A percentile compares a stretch with the other conserved stretches of the same genome.
Conservation (phyloP, 164 flowering plant species). For the Warburgia ugandensis region DNA sequence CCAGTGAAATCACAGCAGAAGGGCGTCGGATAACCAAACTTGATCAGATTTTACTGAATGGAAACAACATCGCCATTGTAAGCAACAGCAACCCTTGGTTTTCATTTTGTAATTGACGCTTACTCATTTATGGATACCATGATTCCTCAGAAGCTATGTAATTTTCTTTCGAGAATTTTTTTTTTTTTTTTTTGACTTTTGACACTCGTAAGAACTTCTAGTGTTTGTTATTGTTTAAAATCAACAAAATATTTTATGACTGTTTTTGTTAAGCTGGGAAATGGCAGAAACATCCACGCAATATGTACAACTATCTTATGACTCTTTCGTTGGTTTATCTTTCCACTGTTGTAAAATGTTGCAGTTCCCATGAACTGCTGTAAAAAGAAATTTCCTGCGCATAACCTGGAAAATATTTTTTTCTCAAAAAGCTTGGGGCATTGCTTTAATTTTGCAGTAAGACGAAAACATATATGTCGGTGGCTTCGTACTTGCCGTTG, state of each 20-base stretch:
- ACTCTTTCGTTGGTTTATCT: too few species aligned
- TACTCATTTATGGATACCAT: neutral
- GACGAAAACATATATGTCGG: neutral
- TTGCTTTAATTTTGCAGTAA: neutral
- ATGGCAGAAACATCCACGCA: too few species aligned
- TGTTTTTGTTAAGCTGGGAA: too few species aligned
- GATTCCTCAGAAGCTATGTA: neutral
- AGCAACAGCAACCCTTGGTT: slow-evolving; percentile 17
- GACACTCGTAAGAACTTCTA: too few species aligned
- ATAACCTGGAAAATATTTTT: neutral
- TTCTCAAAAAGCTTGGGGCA: neutral
- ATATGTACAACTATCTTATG: too few species aligned
- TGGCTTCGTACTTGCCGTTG: neutral
- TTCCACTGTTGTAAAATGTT: neutral
- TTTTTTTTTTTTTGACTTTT: neutral
- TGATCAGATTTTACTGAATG: slow-evolving; percentile 93
- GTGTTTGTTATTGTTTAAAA: too few species aligned
- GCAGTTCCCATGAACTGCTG: too few species aligned
- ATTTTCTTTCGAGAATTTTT: neutral
- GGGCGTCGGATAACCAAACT: slow-evolving; percentile 90
- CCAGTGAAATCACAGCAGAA: slow-evolving; percentile 91
- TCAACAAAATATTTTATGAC: too few species aligned
- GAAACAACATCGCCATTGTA: slow-evolving; percentile 97
- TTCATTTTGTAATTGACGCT: neutral
- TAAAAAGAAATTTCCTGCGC: too few species aligned